These are phyloP conservation scores for Fraxinus xanthoxyloides DNA, from an alignment of 305 asterid genomes.

Conservation along the genomic window DNA sequence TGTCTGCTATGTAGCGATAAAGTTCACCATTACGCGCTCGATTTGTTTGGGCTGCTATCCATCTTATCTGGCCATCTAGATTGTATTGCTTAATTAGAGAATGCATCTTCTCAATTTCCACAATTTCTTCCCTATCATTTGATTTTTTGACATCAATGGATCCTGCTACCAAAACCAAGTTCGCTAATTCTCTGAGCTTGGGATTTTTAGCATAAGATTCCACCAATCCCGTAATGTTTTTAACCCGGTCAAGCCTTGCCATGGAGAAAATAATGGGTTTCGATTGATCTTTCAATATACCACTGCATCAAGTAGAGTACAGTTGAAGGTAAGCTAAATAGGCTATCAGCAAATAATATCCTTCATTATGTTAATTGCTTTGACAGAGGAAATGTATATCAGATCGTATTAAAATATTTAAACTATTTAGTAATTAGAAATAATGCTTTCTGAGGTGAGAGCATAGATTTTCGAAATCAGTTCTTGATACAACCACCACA, in stretches of 20 bases:
- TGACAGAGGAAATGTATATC: not conserved
- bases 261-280: conserved; percentile 94
- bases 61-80: conserved; percentile 72
- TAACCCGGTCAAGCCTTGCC: conserved; percentile 97
- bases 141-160: conserved; percentile 72
- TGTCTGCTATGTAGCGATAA: conserved; percentile 93
- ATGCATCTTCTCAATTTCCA: conserved; percentile 96
- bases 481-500: not conserved
- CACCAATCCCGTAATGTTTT: conserved; percentile 88
- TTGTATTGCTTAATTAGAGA: conserved; percentile 60
- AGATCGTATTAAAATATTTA: not conserved
- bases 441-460: not conserved
- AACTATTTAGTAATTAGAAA: not conserved
- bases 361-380: not conserved
- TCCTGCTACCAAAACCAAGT: conserved; percentile 93
- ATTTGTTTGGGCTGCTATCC: conserved; percentile 86
- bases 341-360: not conserved
- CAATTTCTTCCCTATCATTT: conserved; percentile 84
- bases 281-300: conserved; percentile 57
- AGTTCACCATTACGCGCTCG: conserved; percentile 90
- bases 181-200: conserved; percentile 70
- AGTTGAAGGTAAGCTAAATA: conserved; percentile 2
- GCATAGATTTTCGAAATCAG: not conserved
- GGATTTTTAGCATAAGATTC: conserved; percentile 77
- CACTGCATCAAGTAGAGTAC: conserved; percentile 47